These are phyloP conservation scores for Camellia japonica DNA, from an alignment of 148 eudicot genomes.

Conservation along the genomic window DNA sequence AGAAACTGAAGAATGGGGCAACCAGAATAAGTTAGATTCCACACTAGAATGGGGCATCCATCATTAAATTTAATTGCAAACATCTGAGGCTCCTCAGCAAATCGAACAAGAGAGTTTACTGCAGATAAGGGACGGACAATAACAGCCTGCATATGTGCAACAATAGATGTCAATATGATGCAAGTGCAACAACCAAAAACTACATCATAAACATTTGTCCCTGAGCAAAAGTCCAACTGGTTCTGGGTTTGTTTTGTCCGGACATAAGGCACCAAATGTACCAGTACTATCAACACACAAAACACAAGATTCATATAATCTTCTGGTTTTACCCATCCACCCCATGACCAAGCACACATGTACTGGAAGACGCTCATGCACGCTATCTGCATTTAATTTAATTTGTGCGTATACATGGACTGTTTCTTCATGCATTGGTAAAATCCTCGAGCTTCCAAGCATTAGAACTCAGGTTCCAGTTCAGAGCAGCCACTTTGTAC, in stretches of 20 bases:
- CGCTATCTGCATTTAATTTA: neutral
- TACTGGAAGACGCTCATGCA: neutral
- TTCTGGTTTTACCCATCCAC: neutral
- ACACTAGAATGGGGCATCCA: constrained; percentile 93
- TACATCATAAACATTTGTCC: neutral
- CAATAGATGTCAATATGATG: neutral
- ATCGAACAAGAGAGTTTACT: constrained; percentile 86
- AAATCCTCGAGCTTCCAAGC: neutral
- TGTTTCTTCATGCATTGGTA: neutral
- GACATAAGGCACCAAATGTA: neutral
- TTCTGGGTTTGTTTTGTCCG: neutral
- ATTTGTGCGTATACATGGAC: neutral
- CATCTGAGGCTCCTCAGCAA: constrained; percentile 99
- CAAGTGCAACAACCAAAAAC: neutral
- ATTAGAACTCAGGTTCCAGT: neutral
- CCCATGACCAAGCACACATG: neutral
- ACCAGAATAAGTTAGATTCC: constrained; percentile 15
- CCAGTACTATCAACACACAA: neutral
- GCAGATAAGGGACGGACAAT: constrained; percentile 87
- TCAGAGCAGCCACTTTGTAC: neutral
- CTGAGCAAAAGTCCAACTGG: neutral
- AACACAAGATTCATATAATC: neutral
- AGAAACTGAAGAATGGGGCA: neutral
- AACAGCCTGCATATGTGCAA: constrained; percentile 72
- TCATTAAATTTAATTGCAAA: constrained; percentile 95